Evolutionary conservation across 2,329 filamentous ascomycete species (phyloP), one percentile per base, ranked within the genome.

Genomic region (Neonectria hederae): DNA sequence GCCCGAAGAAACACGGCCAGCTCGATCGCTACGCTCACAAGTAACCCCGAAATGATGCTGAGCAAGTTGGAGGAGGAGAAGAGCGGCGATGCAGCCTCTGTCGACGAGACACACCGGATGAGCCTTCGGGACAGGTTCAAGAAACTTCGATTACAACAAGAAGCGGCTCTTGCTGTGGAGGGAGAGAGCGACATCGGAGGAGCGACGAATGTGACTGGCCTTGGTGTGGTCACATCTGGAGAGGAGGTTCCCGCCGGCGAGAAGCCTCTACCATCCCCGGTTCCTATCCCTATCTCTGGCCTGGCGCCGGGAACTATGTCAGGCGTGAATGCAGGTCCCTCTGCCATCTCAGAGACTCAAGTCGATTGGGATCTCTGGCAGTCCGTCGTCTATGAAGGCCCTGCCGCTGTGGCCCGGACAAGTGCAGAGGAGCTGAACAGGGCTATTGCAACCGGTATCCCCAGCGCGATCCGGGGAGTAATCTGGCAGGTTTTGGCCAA

Each of bases 341-440:
- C 92, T 3, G 88, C 89, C 22, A 85, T 90, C 66, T 80, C 82
- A 14, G 92, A 94, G 73, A 83, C 84, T 17, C 90, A 92, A 24
- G 96, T 99, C n/a, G 94, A 99, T 76, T 99, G 96, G 96, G 96
- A 99, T 78, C 82, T 99, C 42, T 99, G 96, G 96, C 95, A 99
- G 76, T 89, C 92, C 24, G 91, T 99, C 4, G 96, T 99, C 35
- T 97, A 97, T 70, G 93, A 97, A 81, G 96, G 96, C 0, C 94
- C 94, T 17, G 89, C 93, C 28, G 95, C 93, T 10, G 92, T 98
- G 54, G 92, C 93, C 11, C 89, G 93, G 64, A 94, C 93, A 4
- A 97, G 94, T 74, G 86, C 95, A 0, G 93, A 97, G 73, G 94
- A 97, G 76, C 83, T 99, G 62, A 97, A 95, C 75, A 89, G 87